Evolutionary conservation across 306 rosid species (phyloP), one percentile per base, ranked within the genome.

Genomic region (Leucaena leucocephala): DNA sequence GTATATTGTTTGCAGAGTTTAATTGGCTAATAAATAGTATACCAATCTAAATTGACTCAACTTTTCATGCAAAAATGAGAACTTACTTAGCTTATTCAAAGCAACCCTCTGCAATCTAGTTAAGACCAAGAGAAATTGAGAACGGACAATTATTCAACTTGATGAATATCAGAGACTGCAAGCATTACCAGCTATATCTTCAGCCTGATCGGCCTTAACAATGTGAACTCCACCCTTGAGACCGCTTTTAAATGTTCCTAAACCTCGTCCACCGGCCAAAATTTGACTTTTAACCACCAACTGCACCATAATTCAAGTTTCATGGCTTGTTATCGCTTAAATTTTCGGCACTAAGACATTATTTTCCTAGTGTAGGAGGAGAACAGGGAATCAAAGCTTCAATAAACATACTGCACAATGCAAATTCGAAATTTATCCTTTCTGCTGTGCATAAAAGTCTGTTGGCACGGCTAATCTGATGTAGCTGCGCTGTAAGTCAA

Each of bases 141-240:
- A 80, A 77, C 77, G 48, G 45, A 45, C n/a, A 52, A 81, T 52
- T 6, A 49, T 68, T 16, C 59, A 78, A 68, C 46, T 78, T 35
- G 39, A 75, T 45, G 17, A 44, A 67, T 57, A 66, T 21, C 17
- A 22, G 44, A 68, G 72, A 55, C 21, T 48, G 71, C 46, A 61
- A 77, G 78, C 57, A 86, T 80, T 95, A 95, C 98, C 97, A 50
- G 98, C 96, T 14, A 88, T 42, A 40, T 95, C 98, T 90, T 84
- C 94, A 80, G 86, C 97, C 81, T 92, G 93, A 7, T 90, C 97
- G 44, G 88, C 62, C 85, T 90, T 90, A 71, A 91, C 96, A 77
- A 95, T 95, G 81, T 95, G 98, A 55, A 95, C 98, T 78, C 98
- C 98, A 21, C 98, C 98, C 91, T 90, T 69, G 64, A 95, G 88